Evolutionary conservation across 257 asterid species (phyloP).

Genomic region (Ehretia macrophylla): DNA sequence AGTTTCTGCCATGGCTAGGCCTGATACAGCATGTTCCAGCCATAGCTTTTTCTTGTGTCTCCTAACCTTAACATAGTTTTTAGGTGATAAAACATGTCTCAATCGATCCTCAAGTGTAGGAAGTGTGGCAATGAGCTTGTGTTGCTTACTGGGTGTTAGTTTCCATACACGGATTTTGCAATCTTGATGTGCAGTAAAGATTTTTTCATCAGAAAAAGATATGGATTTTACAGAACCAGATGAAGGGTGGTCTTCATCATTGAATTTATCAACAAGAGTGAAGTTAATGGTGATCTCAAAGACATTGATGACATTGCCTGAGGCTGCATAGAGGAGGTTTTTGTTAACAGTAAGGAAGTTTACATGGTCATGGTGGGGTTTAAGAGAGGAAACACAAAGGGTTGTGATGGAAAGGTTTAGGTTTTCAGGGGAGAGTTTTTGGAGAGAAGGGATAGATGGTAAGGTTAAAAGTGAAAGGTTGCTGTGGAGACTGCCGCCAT

Average conservation of each 20-base stretch:
- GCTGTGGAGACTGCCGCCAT: constrained; percentile 46
- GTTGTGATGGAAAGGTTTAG: constrained; percentile 29
- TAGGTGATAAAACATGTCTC: constrained; percentile 40
- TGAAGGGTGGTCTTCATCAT: constrained; percentile 10
- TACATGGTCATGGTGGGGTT: constrained; percentile 17
- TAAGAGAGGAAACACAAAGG: constrained; percentile 23
- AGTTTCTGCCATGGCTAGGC: constrained; percentile 29
- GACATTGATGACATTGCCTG: constrained; percentile 48
- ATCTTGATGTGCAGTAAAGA: constrained; percentile 83
- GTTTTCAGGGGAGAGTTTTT: constrained; percentile 38
- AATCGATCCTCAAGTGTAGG: constrained; percentile 61
- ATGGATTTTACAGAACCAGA: constrained; percentile 62
- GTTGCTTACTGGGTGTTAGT: constrained; percentile 24
- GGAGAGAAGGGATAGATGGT: constrained; percentile 81
- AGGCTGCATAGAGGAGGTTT: constrained; percentile 67
- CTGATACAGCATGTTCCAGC: constrained; percentile 76
- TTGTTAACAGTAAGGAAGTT: constrained; percentile 42
- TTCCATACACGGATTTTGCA: constrained; percentile 72
- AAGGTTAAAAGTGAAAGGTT: constrained; percentile 67
- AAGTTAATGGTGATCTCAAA: constrained; percentile 26
- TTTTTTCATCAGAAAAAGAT: constrained; percentile 35
- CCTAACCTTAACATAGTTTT: constrained; percentile 50
- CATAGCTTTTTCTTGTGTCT: constrained; percentile 63
- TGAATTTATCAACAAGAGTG: constrained; percentile 42
- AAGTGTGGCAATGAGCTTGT: constrained; percentile 49